Evolutionary conservation across 163 green algal genomes (phyloP), one percentile per base, ranked within the genome.

Genomic region (Scenedesmus sp.): DNA sequence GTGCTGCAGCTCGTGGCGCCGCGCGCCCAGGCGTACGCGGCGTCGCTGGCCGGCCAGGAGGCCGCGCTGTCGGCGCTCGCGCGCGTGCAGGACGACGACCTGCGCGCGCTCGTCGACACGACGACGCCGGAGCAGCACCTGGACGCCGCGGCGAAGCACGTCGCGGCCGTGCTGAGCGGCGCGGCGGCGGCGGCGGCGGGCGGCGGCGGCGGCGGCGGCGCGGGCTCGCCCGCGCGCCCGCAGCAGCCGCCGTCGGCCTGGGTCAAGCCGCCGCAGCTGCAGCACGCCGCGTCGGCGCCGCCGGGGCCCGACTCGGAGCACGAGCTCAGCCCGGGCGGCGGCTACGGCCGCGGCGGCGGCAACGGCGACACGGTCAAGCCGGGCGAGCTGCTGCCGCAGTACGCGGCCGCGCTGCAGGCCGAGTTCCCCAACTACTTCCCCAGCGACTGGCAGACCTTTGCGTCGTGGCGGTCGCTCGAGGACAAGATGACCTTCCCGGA

Each of bases 351-450:
- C 17, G 26, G 45, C 18, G 67, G 31, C 29, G 67, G 50, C n/a
- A 36, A 22, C 15, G 69, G 69, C 18, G 69, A 77, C 5, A 67
- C 34, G 14, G 36, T 77, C 3, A 77, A 77, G 54, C 69, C 69
- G 4, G 54, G 34, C 20, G 54, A 77, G 36, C 54, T 77, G 54
- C 54, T 77, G 39, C 69, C 69, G 22, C 29, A 77, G 69, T 67
- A 77, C 34, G 69, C 69, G 33, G 51, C 54, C 5, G 47, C 47
- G 26, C 69, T 77, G 24, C 34, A 48, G 45, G 17, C 47, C 31
- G 69, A 77, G 69, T 77, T 77, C 69, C 69, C 69, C 22, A 26
- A 26, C 36, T 77, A 77, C 50, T 77, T 77, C 69, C 69, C 69
- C 6, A 20, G 28, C 29, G 69, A 67, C 26, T 77, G 69, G 69